Evolutionary conservation across 2,329 filamentous ascomycete species (phyloP), one percentile per base, ranked within the genome.

Genomic region (Fusarium anthophilum): DNA sequence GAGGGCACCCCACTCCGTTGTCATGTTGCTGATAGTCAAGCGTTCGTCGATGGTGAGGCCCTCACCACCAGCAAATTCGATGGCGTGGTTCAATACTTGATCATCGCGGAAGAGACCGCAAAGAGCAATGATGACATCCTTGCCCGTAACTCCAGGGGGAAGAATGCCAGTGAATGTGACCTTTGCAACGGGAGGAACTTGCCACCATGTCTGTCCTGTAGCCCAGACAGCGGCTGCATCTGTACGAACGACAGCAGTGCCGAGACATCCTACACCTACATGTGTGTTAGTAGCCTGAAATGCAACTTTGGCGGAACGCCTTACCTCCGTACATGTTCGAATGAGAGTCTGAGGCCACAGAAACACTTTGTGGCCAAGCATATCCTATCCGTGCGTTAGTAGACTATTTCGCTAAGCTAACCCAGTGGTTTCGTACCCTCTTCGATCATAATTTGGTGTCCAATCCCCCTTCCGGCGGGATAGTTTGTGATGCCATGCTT

Each of bases 381-480:
- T 92, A 86, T 94, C 94, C 63, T 64, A 57, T 56, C 11, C 9
- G 14, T 5, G 4, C 9, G 28, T 70, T 15, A 70, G 53, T 22
- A 54, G 10, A 7, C 20, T 18, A 9, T 13, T 35, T 30, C 5
- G 0, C 8, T 7, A 10, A 26, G 13, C 7, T 2, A 26, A 1
- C 1, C n/a, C 22, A 6, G 13, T 47, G 2, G 0, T 18, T 32
- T 4, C 26, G 17, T 63, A 77, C 68, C 79, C 45, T 81, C 77
- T 81, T 98, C 95, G 0, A 97, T 90, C 93, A 96, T 95, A 76
- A 96, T 92, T 82, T 98, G 96, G 81, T 98, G 96, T 1, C 95
- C 95, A 78, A 98, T 98, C 18, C 94, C 94, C 50, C 90, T 83
- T 4, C 93, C 94, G 2, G 94, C 92, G 3, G 91, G 91, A 77